Evolutionary conservation across 2,329 filamentous ascomycete species (phyloP).

Genomic region (Penicillium verrucosum): DNA sequence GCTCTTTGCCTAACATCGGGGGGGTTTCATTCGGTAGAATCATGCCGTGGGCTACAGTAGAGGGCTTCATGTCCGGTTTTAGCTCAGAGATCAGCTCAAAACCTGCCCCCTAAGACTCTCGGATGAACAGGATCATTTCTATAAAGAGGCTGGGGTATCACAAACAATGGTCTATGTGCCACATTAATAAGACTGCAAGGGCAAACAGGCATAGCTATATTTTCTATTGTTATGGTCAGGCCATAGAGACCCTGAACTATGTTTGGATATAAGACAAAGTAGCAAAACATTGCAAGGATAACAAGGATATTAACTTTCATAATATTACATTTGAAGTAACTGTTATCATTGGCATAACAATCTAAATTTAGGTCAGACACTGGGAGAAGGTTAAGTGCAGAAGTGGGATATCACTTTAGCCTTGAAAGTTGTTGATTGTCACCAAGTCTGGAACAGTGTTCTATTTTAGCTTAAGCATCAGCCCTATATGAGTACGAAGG

Average conservation of each 20-base stretch:
- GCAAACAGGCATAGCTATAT: not conserved
- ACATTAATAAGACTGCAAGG: not conserved
- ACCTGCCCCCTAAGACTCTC: not conserved
- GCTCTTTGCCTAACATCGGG: not conserved
- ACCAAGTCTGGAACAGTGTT: not conserved
- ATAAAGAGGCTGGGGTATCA: not conserved
- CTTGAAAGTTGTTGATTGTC: not conserved
- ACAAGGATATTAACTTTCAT: not conserved
- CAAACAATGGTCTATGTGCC: not conserved
- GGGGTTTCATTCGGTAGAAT: not conserved
- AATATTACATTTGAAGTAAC: not conserved
- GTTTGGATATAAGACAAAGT: conserved; percentile 1
- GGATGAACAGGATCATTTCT: not conserved
- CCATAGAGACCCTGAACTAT: not conserved
- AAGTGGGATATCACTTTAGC: not conserved
- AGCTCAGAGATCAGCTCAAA: not conserved
- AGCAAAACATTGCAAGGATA: not conserved
- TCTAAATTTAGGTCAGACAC: conserved; percentile 4
- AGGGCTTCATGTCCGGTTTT: not conserved
- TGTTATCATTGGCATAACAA: not conserved
- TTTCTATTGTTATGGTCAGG: not conserved
- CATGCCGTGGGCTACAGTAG: not conserved
- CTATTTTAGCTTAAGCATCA: not conserved
- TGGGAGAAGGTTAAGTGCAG: not conserved
- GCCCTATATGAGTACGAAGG: not conserved